phyloP scores from a whole-genome alignment of 2,329 filamentous ascomycete genomes.

The Pyricularia sp. region DNA sequence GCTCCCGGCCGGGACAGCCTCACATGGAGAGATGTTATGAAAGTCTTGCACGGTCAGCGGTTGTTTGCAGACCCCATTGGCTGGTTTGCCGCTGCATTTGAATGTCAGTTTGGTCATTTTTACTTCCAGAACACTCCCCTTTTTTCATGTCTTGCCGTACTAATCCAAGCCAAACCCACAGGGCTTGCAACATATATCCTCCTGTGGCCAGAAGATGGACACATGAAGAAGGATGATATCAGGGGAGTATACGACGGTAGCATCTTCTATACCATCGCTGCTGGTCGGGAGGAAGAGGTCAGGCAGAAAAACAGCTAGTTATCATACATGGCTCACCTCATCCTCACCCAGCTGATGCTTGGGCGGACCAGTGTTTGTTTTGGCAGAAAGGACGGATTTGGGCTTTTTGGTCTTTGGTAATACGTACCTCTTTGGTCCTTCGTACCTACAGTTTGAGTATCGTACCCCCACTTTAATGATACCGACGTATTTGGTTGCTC shows the following conservation, averaged over 20 bases:
- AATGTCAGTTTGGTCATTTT: not conserved
- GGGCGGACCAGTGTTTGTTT: not conserved
- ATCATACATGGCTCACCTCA: not conserved
- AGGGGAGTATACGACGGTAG: not conserved
- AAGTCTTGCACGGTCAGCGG: not conserved
- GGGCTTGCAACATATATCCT: not conserved
- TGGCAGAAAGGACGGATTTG: not conserved
- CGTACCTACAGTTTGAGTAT: not conserved
- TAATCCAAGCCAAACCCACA: not conserved
- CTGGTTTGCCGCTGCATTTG: not conserved
- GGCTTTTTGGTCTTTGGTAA: not conserved
- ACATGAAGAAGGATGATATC: not conserved
- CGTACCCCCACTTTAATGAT: not conserved
- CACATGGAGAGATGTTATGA: not conserved
- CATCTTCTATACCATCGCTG: not conserved
- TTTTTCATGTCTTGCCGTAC: not conserved
- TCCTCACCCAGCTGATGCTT: not conserved
- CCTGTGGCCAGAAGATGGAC: not conserved
- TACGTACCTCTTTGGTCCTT: not conserved
- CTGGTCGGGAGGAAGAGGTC: not conserved
- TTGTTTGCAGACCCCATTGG: not conserved
- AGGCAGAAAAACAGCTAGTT: not conserved
- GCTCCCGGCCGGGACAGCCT: not conserved
- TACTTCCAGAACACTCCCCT: not conserved
- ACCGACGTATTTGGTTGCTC: not conserved